Percentiles rank a stretch among this genome's conserved stretches.
These are phyloP conservation scores for Meredithiella fracta DNA, from an alignment of 2,329 filamentous ascomycete genomes.

Conservation along the genomic window DNA sequence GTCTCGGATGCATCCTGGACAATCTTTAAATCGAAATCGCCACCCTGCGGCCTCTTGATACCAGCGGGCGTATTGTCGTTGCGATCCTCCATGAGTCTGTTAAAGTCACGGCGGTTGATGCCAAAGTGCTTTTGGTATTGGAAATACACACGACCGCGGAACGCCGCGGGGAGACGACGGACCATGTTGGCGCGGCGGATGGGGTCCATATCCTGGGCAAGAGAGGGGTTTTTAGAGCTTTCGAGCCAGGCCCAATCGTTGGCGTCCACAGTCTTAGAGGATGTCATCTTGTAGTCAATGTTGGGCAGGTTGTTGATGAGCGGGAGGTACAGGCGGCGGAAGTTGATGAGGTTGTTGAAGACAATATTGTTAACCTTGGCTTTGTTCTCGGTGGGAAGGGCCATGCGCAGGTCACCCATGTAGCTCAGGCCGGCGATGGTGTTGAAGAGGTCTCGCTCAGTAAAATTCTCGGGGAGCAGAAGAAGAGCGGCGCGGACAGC, in stretches of 20 bases:
- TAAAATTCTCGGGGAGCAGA: conserved; percentile 68
- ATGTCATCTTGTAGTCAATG: conserved; percentile 52
- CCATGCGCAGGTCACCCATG: conserved; percentile 91
- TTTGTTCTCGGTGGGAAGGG: conserved; percentile 74
- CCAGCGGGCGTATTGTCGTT: conserved; percentile 52
- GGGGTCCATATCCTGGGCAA: conserved; percentile 86
- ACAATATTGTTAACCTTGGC: conserved; percentile 92
- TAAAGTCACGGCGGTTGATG: conserved; percentile 70
- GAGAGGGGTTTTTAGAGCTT: conserved; percentile 41
- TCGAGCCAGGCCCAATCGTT: conserved; percentile 27
- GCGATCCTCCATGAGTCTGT: conserved; percentile 64
- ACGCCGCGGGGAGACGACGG: conserved; percentile 67
- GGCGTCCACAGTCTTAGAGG: conserved; percentile 46
- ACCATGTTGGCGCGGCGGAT: conserved; percentile 91
- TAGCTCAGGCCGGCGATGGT: conserved; percentile 90
- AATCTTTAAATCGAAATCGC: conserved; percentile 74
- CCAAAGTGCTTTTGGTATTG: conserved; percentile 82
- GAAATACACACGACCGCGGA: conserved; percentile 83
- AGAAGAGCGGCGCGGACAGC: conserved; percentile 80
- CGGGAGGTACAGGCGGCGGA: conserved; percentile 78
- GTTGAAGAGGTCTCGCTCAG: conserved; percentile 72
- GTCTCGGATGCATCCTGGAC: conserved; percentile 50
- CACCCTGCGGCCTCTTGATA: conserved; percentile 59
- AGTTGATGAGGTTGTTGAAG: conserved; percentile 75
- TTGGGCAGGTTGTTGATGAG: conserved; percentile 84